Conservation (phyloP, 2,329 filamentous ascomycete genomes). For the Fusarium pseudocircinatum region DNA sequence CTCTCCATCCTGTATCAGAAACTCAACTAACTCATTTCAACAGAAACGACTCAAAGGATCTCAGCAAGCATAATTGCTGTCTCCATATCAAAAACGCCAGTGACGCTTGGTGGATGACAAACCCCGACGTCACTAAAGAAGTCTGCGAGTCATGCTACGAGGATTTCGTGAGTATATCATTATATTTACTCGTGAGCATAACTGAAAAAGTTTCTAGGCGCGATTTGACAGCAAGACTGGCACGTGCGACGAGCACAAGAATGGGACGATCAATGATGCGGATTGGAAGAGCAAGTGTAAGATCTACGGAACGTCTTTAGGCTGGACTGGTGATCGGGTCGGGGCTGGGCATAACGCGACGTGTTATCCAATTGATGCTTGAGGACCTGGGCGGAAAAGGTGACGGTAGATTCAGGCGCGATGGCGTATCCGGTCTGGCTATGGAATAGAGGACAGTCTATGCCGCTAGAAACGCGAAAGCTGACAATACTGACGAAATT, state of each 20-base stretch:
- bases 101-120: neutral
- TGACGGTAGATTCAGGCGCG: rapidly evolving
- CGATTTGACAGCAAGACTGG: neutral
- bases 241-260: rapidly evolving
- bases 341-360: neutral
- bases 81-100: neutral
- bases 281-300: neutral
- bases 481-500: neutral
- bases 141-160: neutral
- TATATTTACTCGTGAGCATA: rapidly evolving
- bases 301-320: neutral
- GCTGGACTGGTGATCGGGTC: neutral
- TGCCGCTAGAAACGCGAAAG: rapidly evolving
- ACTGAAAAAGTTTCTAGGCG: neutral
- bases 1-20: rapidly evolving
- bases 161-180: rapidly evolving
- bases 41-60: neutral
- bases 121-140: neutral
- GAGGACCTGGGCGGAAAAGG: rapidly evolving
- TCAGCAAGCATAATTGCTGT: neutral
- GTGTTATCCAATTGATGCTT: neutral
- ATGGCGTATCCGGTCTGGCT: rapidly evolving
- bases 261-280: neutral
- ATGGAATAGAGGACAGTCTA: rapidly evolving
- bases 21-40: rapidly evolving